Evolutionary conservation across 2,329 filamentous ascomycete species (phyloP).

Genomic region (Beauveria australis): DNA sequence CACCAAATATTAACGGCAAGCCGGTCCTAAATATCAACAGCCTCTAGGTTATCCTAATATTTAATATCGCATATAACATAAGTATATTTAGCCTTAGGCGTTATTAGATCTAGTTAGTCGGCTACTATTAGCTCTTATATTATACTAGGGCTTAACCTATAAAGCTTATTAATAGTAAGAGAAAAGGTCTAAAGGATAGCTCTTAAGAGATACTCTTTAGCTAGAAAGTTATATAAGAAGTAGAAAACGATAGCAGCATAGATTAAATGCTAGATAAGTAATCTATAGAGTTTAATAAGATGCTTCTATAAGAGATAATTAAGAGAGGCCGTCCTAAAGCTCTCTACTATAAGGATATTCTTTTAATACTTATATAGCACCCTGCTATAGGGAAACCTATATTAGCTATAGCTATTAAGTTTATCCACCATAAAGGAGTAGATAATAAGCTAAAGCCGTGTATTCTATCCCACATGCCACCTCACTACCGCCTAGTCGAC

Average conservation of each 20-base stretch:
- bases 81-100: slow-evolving; percentile 18
- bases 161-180: slow-evolving; percentile 23
- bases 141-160: slow-evolving; percentile 21
- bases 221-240: slow-evolving; percentile 14
- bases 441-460: too few species aligned
- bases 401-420: too few species aligned
- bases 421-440: too few species aligned
- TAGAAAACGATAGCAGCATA: not conserved
- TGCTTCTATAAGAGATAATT: slow-evolving; percentile 17
- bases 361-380: slow-evolving; percentile 22
- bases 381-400: slow-evolving; percentile 13
- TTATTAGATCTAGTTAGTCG: slow-evolving; percentile 18
- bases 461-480: too few species aligned
- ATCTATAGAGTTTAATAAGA: slow-evolving; percentile 16
- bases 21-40: slow-evolving; percentile 17
- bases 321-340: slow-evolving; percentile 18
- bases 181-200: slow-evolving; percentile 19
- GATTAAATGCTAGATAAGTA: slow-evolving; percentile 14
- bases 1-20: slow-evolving; percentile 19
- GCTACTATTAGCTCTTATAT: slow-evolving; percentile 21
- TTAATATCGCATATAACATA: slow-evolving; percentile 23
- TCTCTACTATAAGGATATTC: slow-evolving; percentile 24
- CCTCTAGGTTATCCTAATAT: slow-evolving; percentile 18
- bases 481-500: too few species aligned
- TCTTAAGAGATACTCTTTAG: slow-evolving; percentile 19